Conservation (phyloP, 2,329 filamentous ascomycete genomes). For the Penicillium thymicola region DNA sequence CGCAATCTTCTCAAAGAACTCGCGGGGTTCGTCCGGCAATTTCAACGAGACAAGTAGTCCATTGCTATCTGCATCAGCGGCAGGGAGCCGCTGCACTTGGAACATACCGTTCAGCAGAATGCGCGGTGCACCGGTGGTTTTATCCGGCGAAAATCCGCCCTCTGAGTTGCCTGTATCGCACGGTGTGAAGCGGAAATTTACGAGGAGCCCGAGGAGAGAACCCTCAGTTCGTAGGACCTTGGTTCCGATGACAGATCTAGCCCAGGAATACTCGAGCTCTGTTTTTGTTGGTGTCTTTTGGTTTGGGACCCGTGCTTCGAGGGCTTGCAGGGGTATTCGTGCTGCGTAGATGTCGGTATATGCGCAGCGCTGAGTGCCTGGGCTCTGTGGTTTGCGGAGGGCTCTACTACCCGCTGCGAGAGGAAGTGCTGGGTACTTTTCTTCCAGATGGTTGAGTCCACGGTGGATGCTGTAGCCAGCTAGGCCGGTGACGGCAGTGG, state of each 20-base stretch:
- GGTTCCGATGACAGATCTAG: slow-evolving; percentile 18
- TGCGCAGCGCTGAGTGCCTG: slow-evolving; percentile 20
- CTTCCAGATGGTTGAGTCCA: slow-evolving; percentile 23
- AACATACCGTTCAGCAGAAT: slow-evolving; percentile 21
- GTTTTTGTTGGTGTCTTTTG: not conserved
- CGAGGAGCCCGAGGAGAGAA: slow-evolving; percentile 17
- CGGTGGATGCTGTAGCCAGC: slow-evolving; percentile 21
- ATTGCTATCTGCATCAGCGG: slow-evolving; percentile 5
- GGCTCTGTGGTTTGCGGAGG: slow-evolving; percentile 14
- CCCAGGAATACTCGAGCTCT: slow-evolving; percentile 25
- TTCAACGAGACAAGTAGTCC: slow-evolving; percentile 23
- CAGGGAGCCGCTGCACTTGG: slow-evolving; percentile 15
- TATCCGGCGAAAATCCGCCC: slow-evolving; percentile 10
- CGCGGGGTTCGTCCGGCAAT: slow-evolving; percentile 17
- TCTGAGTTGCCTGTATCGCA: slow-evolving; percentile 19
- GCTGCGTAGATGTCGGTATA: slow-evolving; percentile 28
- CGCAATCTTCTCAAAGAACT: slow-evolving; percentile 27
- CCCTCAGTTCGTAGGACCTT: slow-evolving; percentile 18
- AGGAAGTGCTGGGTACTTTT: slow-evolving; percentile 25
- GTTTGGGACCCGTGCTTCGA: slow-evolving; percentile 9
- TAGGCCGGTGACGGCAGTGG: slow-evolving; percentile 11
- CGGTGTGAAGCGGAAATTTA: slow-evolving; percentile 3
- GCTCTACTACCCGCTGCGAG: slow-evolving; percentile 16
- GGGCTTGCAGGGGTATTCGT: slow-evolving; percentile 16
- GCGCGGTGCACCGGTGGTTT: slow-evolving; percentile 1